Evolutionary conservation across 2,329 filamentous ascomycete genomes (phyloP).

Genomic region (Penicillium expansum): DNA sequence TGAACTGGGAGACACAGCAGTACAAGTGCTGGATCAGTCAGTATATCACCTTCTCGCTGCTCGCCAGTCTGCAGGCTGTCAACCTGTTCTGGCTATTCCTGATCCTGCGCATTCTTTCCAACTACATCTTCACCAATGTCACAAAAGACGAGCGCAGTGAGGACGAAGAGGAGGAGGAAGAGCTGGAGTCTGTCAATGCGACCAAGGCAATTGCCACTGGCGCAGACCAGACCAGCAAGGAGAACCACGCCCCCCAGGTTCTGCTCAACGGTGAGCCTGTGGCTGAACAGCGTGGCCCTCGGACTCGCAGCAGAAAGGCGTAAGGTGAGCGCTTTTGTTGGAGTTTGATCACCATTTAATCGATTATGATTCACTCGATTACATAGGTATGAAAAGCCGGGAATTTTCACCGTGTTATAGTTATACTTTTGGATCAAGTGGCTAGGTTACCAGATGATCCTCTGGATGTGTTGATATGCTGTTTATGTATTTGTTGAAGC

Average conservation of each 20-base stretch:
- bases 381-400: neutral
- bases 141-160: constrained; percentile 46
- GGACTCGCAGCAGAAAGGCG: constrained; percentile 28
- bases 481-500: constrained; percentile 10
- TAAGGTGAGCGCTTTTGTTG: neutral
- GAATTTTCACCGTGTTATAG: constrained; percentile 3
- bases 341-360: neutral
- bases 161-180: constrained; percentile 45
- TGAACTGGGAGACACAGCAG: constrained; percentile 50
- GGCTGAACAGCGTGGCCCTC: constrained; percentile 22
- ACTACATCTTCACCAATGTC: constrained; percentile 42
- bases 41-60: constrained; percentile 45
- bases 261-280: constrained; percentile 42
- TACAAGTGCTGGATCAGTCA: constrained; percentile 51
- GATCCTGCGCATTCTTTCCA: constrained; percentile 45
- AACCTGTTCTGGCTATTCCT: constrained; percentile 49
- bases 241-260: constrained; percentile 36
- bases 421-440: constrained; percentile 5
- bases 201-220: constrained; percentile 31
- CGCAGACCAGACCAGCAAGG: constrained; percentile 25
- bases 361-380: neutral
- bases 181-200: constrained; percentile 21
- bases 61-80: constrained; percentile 46
- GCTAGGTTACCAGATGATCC: neutral
- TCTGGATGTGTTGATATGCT: constrained; percentile 7